These are phyloP conservation scores for Spathaspora arborariae DNA, from an alignment of 805 yeast species.

Conservation along the genomic window DNA sequence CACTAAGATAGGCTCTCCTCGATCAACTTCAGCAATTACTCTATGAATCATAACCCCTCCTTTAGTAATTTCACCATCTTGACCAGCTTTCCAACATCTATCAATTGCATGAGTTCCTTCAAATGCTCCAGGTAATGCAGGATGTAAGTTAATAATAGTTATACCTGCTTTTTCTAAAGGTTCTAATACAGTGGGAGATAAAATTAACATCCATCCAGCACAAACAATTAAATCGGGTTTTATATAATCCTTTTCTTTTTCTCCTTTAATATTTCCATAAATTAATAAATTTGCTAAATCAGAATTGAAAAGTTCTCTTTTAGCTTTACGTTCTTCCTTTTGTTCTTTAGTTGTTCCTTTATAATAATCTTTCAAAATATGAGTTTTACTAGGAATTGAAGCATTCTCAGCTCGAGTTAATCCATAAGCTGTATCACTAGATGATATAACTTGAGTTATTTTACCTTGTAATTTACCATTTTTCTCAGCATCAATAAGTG, in stretches of 20 bases:
- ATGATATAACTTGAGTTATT: constrained; percentile 79
- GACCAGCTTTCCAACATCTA: constrained; percentile 94
- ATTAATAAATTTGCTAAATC: constrained; percentile 74
- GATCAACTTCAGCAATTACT: constrained; percentile 94
- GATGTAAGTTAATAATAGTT: constrained; percentile 90
- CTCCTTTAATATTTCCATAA: constrained; percentile 40
- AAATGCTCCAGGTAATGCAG: constrained; percentile 95
- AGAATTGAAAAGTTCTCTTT: constrained; percentile 68
- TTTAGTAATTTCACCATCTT: constrained; percentile 64
- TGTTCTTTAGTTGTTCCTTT: constrained; percentile 71
- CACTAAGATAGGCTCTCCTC: constrained; percentile 85
- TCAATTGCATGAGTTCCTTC: constrained; percentile 98
- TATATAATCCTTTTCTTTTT: constrained; percentile 24
- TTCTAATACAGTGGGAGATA: constrained; percentile 70
- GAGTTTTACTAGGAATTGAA: constrained; percentile 67
- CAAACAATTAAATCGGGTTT: constrained; percentile 88
- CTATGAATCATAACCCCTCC: constrained; percentile 97
- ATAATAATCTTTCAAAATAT: constrained; percentile 69
- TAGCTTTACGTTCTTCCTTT: constrained; percentile 49
- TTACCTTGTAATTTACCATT: constrained; percentile 42
- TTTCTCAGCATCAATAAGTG: constrained; percentile 73
- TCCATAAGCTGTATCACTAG: constrained; percentile 84
- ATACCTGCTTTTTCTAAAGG: constrained; percentile 59
- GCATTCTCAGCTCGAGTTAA: constrained; percentile 71
- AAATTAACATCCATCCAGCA: constrained; percentile 97